Base-by-base conservation (phyloP, 1,139 yeast genomes). In the Zhuliangozyma blackwelliae region DNA sequence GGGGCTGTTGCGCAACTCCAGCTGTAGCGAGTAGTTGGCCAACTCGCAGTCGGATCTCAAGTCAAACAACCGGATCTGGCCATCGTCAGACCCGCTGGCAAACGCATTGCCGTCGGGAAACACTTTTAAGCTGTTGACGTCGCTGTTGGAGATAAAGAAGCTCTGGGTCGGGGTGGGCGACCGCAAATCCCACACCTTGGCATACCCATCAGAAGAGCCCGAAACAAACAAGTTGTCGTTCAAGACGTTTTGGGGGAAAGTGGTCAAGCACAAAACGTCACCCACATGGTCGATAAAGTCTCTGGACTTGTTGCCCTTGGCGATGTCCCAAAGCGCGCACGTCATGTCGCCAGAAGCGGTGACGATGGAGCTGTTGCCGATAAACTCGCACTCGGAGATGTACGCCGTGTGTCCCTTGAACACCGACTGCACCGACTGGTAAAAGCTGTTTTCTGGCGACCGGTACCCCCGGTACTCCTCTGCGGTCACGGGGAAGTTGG, bases 261-360 rank as follows among this genome's bases (percentile, higher is more conserved):
- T 59, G 22, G 68, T 64, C 40, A 88, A 50, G 27, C 81, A 68
- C 38, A 86, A 64, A 13, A 90, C 87, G 55, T 87, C 96, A 6
- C 95, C 95, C 22, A 83, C 59, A 60, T 89, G 96, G 41, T 84
- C 95, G 9, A 77, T 61, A 54, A 75, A 86, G 33, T 78, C 82
- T 27, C 77, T 62, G 1, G 73, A 59, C 45, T 74, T 68, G 22
- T 64, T 64, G 1, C 86, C 82, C 44, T 75, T 76, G 23, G 70
- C 65, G 23, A 87, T 67, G 55, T 90, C 96, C 97, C 97, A 90
- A 40, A 81, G 57, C 3, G 77, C 72, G 49, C 89, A 76, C 1
- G 94, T 78, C 82, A 82, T 79, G 56, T 90, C 97, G 5, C 96
- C 96, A 34, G 92, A 81, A 1, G 82, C 75, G 0, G 95, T 85